Base-by-base conservation (phyloP, 306 rosid genomes). In the Dryas drummondii region DNA sequence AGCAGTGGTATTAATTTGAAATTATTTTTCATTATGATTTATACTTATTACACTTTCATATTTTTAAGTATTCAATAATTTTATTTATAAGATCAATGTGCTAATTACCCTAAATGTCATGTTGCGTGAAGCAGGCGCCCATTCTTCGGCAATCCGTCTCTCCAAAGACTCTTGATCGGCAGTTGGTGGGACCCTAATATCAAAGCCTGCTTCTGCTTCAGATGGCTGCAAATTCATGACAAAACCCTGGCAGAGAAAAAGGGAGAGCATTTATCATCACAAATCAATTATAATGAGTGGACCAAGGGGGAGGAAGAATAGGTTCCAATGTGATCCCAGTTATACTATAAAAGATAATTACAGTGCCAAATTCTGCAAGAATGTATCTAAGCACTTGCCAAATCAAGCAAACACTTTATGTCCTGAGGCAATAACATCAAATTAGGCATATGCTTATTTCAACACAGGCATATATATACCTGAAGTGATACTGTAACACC, bases 141-240 rank as follows among this genome's bases (percentile, higher is more conserved):
- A 82, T 73, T 77, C 82, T 72, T 77, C 82, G 5, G 76, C 79
- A 51, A 72, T 72, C 41, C 85, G 58, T 68, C 42, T 82, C 66
- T 82, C 82, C 85, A 82, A 37, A 46, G 72, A 59, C 55, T 66
- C 66, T 7, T 46, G 64, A 81, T 92, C 88, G 27, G 84, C 84
- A 47, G 83, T 94, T 41, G 99, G 99, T 48, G 99, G 97, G 76
- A 94, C 79, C 81, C 99, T 84, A 68, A 94, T 68, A 72, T 91
- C 99, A 77, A 94, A 87, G 72, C 99, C 99, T 70, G 97, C 99
- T 84, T 94, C 97, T 3, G 97, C 99, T 87, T 91, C 98, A 56
- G 98, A 94, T 47, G 98, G 98, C 86, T 94, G 98, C 85, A 94
- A 68, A 83, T 94, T 94, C 98, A 94, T 94, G 66, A 94, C 97